Conservation (phyloP, 306 rosid genomes). For the Lotus japonicus region DNA sequence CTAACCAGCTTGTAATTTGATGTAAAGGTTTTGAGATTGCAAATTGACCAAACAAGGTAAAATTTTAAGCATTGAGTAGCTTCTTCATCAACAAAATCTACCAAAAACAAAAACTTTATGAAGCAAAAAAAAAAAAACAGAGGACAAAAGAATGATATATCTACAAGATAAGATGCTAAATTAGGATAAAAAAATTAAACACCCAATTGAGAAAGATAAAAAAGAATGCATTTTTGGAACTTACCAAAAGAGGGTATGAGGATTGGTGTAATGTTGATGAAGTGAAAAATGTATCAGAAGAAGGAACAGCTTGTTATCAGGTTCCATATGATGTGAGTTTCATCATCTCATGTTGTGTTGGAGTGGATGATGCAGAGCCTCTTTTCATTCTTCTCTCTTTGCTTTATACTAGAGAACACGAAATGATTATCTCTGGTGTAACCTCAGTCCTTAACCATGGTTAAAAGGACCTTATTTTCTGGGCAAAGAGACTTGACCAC, state of each 20-base stretch:
- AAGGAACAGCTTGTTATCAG: not conserved
- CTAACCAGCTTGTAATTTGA: not conserved
- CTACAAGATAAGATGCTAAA: too few relatives aligned
- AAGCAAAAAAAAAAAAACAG: too few relatives aligned
- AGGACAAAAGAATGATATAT: too few relatives aligned
- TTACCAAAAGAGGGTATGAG: conserved; percentile 31
- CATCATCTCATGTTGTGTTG: not conserved
- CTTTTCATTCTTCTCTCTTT: not conserved
- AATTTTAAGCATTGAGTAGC: not conserved
- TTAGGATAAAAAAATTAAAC: not conserved
- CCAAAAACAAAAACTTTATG: not conserved
- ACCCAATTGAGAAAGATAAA: not conserved
- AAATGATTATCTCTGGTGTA: too few relatives aligned
- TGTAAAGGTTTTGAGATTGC: not conserved
- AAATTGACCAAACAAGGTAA: not conserved
- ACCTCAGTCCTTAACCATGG: conserved; percentile 45
- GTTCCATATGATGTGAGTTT: not conserved
- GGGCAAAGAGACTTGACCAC: conserved; percentile 25
- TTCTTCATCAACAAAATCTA: conserved; percentile 36
- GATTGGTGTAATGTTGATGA: conserved; percentile 11
- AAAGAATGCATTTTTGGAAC: conserved; percentile 26
- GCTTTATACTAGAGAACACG: too few relatives aligned
- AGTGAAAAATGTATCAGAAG: not conserved
- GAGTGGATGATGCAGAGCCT: not conserved
- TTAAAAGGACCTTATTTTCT: conserved; percentile 17